Evolutionary conservation across 805 yeast species (phyloP), one percentile per base, ranked within the genome.

Genomic region (Lachancea waltii): DNA sequence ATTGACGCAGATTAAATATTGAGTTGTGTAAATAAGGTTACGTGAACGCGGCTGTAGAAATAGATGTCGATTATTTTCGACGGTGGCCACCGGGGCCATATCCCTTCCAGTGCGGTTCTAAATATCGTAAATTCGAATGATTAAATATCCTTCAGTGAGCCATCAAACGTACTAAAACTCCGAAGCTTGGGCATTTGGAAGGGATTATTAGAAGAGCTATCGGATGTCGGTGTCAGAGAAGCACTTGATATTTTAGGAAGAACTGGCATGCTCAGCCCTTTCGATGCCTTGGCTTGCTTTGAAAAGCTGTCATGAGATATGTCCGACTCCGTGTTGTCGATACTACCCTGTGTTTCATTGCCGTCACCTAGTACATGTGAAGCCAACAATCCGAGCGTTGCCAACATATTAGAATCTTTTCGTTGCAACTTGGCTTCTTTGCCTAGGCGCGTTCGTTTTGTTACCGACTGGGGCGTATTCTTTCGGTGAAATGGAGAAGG

Each of bases 381-480:
- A 3, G 81, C 81, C 38, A 75, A 57, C 41, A 72, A 54, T 10
- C 79, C 81, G 33, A 75, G 56, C 0, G 79, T 72, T 30, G 68
- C 70, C 33, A 75, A 44, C 62, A 69, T 68, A 28, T 51, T 49
- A 6, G 53, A 38, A 14, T 47, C 44, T 38, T 34, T 42, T 13
- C 33, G 40, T 18, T 31, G 32, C 15, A 22, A n/a, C 30, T 43
- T 45, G 42, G 28, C 22, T 11, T 3, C 18, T 9, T 34, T 27
- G 15, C 24, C 23, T 3, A 37, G 11, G n/a, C 32, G 32, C 7
- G 37, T 20, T 10, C 32, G 27, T 36, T 35, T 38, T 19, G 18
- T 36, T 24, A 24, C 30, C n/a, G 20, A 33, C 24, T 20, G 39
- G 18, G 36, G 42, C 15, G 35, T 23, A 14, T 33, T n/a, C 10